These are phyloP conservation scores for Globisporangium okanoganense DNA, from an alignment of 352 stramenopile genomes.

Conservation along the genomic window DNA sequence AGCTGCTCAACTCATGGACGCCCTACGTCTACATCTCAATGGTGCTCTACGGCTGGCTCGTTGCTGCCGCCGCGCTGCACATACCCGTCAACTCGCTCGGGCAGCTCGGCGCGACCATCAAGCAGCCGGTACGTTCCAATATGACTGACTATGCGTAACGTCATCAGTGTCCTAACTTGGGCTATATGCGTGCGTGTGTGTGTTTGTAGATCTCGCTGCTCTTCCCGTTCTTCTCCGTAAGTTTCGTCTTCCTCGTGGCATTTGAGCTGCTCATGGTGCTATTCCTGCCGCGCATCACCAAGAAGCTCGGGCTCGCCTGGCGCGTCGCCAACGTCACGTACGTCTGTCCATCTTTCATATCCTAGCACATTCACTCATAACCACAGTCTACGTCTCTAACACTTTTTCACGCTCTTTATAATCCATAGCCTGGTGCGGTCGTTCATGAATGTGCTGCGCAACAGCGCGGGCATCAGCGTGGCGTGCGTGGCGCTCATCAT, in stretches of 20 bases:
- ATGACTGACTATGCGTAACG: neutral
- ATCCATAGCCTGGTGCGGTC: conserved; percentile 51
- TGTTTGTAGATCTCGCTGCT: conserved; percentile 64
- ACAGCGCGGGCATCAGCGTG: conserved; percentile 79
- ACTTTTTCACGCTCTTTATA: neutral
- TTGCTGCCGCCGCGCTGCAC: conserved; percentile 70
- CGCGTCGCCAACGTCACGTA: conserved; percentile 70
- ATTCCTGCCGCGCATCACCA: conserved; percentile 50
- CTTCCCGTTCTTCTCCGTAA: conserved; percentile 84
- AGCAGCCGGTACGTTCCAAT: conserved; percentile 77
- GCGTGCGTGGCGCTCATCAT: conserved; percentile 80
- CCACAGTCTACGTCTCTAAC: neutral
- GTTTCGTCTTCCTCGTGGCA: conserved; percentile 67
- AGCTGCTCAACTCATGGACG: conserved; percentile 83
- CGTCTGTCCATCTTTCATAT: conserved; percentile 7
- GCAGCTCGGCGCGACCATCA: conserved; percentile 76
- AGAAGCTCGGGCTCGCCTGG: conserved; percentile 53
- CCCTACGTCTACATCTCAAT: conserved; percentile 88
- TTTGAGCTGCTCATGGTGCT: conserved; percentile 71
- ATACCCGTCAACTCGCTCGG: conserved; percentile 69
- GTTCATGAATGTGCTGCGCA: conserved; percentile 77
- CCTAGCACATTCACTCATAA: neutral
- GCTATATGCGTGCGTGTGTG: neutral
- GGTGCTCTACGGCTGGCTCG: conserved; percentile 81
- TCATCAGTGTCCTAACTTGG: neutral